Percentiles rank a stretch among this genome's conserved stretches.
These are phyloP conservation scores for Paradendryphiella salina DNA, from an alignment of 2,329 filamentous ascomycete genomes.

Conservation along the genomic window DNA sequence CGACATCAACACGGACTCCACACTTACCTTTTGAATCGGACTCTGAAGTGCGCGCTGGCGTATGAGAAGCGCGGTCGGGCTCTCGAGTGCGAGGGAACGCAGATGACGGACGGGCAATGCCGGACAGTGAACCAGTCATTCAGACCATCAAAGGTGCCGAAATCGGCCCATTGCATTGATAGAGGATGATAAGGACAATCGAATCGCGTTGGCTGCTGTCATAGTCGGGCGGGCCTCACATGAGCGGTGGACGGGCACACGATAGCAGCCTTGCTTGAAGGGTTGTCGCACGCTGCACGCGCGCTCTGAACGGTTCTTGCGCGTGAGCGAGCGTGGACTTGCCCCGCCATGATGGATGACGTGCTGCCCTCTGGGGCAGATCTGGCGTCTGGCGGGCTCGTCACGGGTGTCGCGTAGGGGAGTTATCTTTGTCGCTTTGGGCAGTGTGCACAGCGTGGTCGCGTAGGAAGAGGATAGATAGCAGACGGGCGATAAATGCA, in stretches of 20 bases:
- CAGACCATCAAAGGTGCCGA: conserved; percentile 26
- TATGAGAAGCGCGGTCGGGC: conserved; percentile 1
- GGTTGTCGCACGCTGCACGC: conserved; percentile 2
- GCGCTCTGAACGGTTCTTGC: background rate
- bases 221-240: conserved; percentile 10
- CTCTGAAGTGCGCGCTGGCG: conserved; percentile 6
- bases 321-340: conserved; percentile 5
- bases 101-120: conserved; percentile 19
- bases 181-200: conserved; percentile 37
- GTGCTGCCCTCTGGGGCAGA: conserved; percentile 4
- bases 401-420: conserved; percentile 24
- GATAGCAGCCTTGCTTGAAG: conserved; percentile 18
- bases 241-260: conserved; percentile 20
- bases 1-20: conserved; percentile 3
- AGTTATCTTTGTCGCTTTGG: conserved; percentile 8
- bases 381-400: conserved; percentile 15
- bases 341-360: conserved; percentile 29
- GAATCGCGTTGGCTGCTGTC: conserved; percentile 13
- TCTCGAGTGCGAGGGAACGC: conserved; percentile 6
- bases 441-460: conserved; percentile 4
- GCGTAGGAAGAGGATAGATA: conserved; percentile 13
- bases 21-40: conserved; percentile 14
- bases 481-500: conserved; percentile 7
- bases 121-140: conserved; percentile 10
- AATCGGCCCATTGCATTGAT: conserved; percentile 38